These are phyloP conservation scores for Aurantiochytrium sp. DNA, from an alignment of 108 stramenopile species.

Conservation along the genomic window DNA sequence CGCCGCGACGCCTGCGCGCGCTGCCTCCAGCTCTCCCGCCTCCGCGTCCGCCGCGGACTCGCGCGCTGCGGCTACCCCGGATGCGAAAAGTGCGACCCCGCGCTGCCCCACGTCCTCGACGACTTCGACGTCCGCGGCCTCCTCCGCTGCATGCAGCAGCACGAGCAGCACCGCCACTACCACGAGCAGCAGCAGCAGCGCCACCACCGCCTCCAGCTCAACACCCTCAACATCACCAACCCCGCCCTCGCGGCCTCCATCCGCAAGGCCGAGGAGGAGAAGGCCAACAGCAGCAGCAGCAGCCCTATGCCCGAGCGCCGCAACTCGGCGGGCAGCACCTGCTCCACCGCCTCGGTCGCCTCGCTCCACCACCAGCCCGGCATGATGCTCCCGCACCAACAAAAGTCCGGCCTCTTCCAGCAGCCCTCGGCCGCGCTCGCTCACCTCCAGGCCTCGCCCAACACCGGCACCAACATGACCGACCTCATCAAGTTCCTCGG, in stretches of 20 bases:
- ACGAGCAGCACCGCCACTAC: not conserved
- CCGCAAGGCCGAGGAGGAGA: not conserved
- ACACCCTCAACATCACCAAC: not conserved
- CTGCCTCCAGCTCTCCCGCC: constrained; percentile 23
- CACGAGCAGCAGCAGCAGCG: not conserved
- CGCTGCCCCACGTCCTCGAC: not conserved
- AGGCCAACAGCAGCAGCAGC: not conserved
- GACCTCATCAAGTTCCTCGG: no score
- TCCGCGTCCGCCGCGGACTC: not conserved
- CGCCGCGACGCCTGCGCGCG: constrained; percentile 10
- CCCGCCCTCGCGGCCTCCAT: not conserved
- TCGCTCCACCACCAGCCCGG: no score
- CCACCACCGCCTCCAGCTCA: not conserved
- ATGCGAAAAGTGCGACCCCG: constrained; percentile 21
- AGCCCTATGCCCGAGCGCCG: not conserved
- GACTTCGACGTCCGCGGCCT: not conserved
- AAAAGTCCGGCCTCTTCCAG: no score
- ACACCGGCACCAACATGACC: no score
- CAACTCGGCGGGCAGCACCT: no score
- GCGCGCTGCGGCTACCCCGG: not conserved
- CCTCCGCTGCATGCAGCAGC: not conserved
- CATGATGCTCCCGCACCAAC: no score
- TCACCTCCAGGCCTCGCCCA: no score
- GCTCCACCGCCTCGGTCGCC: no score
- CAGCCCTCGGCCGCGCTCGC: no score